Evolutionary conservation across 257 asterid genomes (phyloP).

Genomic region (Gentiana dahurica): DNA sequence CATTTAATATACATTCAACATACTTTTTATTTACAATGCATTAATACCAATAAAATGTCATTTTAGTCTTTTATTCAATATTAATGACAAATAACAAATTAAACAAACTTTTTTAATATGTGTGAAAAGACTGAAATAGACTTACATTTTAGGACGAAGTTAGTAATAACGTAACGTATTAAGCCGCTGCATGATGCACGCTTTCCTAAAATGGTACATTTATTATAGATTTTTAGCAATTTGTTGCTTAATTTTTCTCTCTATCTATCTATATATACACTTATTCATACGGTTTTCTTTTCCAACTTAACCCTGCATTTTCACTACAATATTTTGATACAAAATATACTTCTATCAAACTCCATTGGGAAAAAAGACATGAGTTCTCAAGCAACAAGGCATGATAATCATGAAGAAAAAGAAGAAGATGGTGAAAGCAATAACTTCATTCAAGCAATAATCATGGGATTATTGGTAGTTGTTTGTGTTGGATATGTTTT

Average conservation of each 20-base stretch:
- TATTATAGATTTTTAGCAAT: background rate
- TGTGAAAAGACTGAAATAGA: too few relatives aligned
- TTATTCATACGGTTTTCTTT: background rate
- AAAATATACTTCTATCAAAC: background rate
- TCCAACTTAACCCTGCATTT: background rate
- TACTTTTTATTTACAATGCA: too few relatives aligned
- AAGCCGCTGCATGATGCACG: background rate
- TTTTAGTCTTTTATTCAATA: too few relatives aligned
- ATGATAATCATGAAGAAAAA: background rate
- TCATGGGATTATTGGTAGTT: conserved; percentile 25
- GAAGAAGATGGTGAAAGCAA: conserved; percentile 5
- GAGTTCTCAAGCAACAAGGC: background rate
- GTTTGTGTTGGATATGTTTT: conserved; percentile 42
- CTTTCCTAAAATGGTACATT: background rate
- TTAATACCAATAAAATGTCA: too few relatives aligned
- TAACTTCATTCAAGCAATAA: conserved; percentile 16
- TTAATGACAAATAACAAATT: too few relatives aligned
- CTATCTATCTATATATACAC: too few relatives aligned
- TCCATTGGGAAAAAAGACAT: background rate
- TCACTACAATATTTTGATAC: too few relatives aligned
- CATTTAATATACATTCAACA: too few relatives aligned
- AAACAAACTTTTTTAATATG: too few relatives aligned
- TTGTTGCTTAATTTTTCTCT: too few relatives aligned
- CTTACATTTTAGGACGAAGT: too few relatives aligned
- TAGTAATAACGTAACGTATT: background rate